Evolutionary conservation across 306 rosid species (phyloP), one percentile per base, ranked within the genome.

Genomic region (Macrotyloma uniflorum): DNA sequence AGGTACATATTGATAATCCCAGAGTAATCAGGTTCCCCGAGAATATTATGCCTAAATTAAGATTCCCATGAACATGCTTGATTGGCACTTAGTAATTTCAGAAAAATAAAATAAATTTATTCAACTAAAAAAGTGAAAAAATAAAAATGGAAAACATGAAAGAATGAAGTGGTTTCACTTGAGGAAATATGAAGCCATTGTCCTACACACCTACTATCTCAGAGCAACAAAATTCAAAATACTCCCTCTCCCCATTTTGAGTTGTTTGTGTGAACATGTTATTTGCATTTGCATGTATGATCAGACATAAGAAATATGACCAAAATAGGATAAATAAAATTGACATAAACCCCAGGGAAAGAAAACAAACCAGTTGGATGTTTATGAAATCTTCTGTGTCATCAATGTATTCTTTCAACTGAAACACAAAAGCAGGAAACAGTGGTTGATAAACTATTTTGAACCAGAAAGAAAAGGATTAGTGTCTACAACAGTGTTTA

Each of bases 331-430:
- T 51, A 70, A 74, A 51, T 54, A 51, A 50, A 58, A 80, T 46
- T 43, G 30, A 47, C 67, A 57, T 22, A 19, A 51, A 80, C 28
- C 38, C 32, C 32, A 9, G 66, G 57, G 22, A 38, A 30, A 68
- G 28, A 71, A 32, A 36, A 51, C 86, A 67, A 79, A 96, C 98
- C 96, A 96, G 87, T 84, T 96, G 99, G 80, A 96, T 91, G 93
- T 96, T 96, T 77, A 96, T 96, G 88, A 96, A 96, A 88, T 91
- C 98, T 87, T 96, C 99, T 0, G 99, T 96, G 80, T 96, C 99
- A 49, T 93, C 99, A 38, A 96, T 96, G 89, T 96, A 96, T 75
- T 93, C 99, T 88, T 95, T 95, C 92, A 95, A 80, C 99, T 95
- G 93, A 76, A 85, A 84, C 74, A 84, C 19, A 38, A 87, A 79